Evolutionary conservation across 805 yeast genomes (phyloP), one percentile per base, ranked within the genome.

Genomic region (Saccharomycopsis sp.): DNA sequence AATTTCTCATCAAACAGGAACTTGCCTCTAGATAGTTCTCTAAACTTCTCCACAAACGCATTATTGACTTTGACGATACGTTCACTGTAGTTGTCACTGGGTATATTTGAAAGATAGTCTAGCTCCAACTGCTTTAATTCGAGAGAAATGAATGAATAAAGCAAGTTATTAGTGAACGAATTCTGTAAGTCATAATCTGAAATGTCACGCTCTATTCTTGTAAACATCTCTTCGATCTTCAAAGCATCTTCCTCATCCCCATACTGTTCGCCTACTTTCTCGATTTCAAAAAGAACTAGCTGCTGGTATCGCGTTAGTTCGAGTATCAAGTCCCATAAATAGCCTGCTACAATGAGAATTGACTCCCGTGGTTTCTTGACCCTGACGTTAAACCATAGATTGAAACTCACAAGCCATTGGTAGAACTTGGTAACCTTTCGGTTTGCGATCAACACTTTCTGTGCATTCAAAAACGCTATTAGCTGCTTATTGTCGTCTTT

Each of bases 321-420:
- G 19, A 44, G 19, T 8, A 44, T 19, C 49, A 44, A 44, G 12
- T 44, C 49, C 49, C 49, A 44, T 44, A 44, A 17, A 12, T 44
- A 44, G 22, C 49, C 49, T 17, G 49, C 49, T n/a, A 44, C 49
- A 44, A 44, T 44, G 7, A 19, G 19, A 44, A 44, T 44, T 44
- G 49, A 44, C 12, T 44, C 49, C 22, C 49, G 3, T 5, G 49
- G 49, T 44, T 44, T 44, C 22, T 44, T 44, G 8, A 44, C 22
- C 20, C 49, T 8, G 49, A 44, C 20, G 12, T 44, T 44, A 17
- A 44, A 44, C 49, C 49, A 44, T 44, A 44, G 22, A 14, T 60
- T 55, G 38, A 60, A 60, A 14, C 47, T 57, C 22, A 55, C 55
- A 17, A 60, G 24, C 63, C 63, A 60, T 35, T 55, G 56, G 19